phyloP scores from a whole-genome alignment of 129 eudicot genomes.

The Helianthus annuus region DNA sequence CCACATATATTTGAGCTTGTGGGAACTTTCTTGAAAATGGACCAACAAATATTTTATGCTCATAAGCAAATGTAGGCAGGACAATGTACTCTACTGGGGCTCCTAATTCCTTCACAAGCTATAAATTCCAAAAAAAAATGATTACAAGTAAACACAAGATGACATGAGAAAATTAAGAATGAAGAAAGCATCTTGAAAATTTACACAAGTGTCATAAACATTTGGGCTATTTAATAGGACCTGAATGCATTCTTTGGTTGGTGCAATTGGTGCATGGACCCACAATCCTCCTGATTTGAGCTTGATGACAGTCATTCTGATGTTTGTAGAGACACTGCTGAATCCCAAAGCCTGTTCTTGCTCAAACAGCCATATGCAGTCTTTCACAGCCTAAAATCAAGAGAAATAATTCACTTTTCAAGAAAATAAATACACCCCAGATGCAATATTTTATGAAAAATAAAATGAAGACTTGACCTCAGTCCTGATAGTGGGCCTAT shows the following conservation, averaged over 20 bases:
- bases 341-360: conserved; percentile 99
- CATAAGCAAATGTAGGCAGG: conserved; percentile 97
- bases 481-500: conserved; percentile 79
- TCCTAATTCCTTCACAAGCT: conserved; percentile 94
- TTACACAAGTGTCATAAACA: conserved; percentile 7
- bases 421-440: conserved; percentile 14
- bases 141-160: conserved; percentile 25
- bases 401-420: neutral
- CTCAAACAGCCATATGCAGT: conserved; percentile 86
- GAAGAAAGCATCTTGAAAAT: conserved; percentile 2
- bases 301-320: conserved; percentile 93
- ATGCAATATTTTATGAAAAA: neutral
- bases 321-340: conserved; percentile 98
- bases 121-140: conserved; percentile 25
- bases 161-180: neutral
- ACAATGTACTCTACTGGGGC: conserved; percentile 94
- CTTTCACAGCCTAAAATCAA: conserved; percentile 75
- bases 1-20: conserved; percentile 87
- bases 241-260: conserved; percentile 95
- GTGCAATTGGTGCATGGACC: conserved; percentile 99
- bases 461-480: conserved; percentile 48
- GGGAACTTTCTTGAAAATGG: conserved; percentile 99
- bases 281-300: conserved; percentile 96
- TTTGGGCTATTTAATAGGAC: conserved; percentile 26
- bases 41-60: conserved; percentile 96